A percentile compares a stretch with the other conserved stretches of the same genome.
These are phyloP conservation scores for Nectriaceae sp. DNA, from an alignment of 2,329 filamentous ascomycete genomes.

Conservation along the genomic window DNA sequence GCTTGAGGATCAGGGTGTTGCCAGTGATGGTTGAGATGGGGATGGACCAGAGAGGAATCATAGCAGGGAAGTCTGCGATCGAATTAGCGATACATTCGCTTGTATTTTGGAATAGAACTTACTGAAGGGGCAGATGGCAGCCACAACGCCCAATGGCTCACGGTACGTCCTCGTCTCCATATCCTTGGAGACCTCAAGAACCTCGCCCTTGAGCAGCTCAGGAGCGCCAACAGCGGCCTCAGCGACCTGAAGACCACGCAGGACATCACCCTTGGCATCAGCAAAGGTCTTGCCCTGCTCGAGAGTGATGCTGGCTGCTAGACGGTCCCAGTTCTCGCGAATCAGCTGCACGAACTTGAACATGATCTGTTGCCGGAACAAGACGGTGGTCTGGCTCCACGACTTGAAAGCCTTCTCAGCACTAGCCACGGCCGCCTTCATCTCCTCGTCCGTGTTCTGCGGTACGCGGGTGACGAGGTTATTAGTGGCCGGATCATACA, in stretches of 20 bases:
- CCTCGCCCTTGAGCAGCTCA: conserved; percentile 79
- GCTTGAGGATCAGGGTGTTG: conserved; percentile 84
- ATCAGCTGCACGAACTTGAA: conserved; percentile 82
- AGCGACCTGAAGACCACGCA: conserved; percentile 80
- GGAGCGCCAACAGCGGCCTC: conserved; percentile 81
- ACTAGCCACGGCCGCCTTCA: conserved; percentile 73
- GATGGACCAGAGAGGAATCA: conserved; percentile 92
- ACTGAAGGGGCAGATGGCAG: conserved; percentile 88
- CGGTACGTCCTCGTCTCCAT: conserved; percentile 86
- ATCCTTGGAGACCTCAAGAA: conserved; percentile 83
- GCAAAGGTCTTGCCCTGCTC: conserved; percentile 90
- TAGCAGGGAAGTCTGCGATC: conserved; percentile 77
- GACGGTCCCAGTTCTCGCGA: conserved; percentile 80
- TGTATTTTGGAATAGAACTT: conserved; percentile 34
- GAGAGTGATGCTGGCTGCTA: conserved; percentile 82
- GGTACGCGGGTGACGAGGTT: conserved; percentile 82
- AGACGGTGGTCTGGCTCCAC: conserved; percentile 72
- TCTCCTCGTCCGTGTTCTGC: conserved; percentile 77
- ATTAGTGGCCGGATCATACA: conserved; percentile 83
- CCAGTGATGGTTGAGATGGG: conserved; percentile 82
- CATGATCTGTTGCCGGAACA: conserved; percentile 81
- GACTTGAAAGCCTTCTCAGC: conserved; percentile 74
- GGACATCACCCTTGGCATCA: conserved; percentile 79
- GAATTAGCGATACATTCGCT: conserved; percentile 9
- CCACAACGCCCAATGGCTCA: conserved; percentile 79